Evolutionary conservation across 2,329 filamentous ascomycete species (phyloP), one percentile per base, ranked within the genome.

Genomic region (Diaporthe caulivora): DNA sequence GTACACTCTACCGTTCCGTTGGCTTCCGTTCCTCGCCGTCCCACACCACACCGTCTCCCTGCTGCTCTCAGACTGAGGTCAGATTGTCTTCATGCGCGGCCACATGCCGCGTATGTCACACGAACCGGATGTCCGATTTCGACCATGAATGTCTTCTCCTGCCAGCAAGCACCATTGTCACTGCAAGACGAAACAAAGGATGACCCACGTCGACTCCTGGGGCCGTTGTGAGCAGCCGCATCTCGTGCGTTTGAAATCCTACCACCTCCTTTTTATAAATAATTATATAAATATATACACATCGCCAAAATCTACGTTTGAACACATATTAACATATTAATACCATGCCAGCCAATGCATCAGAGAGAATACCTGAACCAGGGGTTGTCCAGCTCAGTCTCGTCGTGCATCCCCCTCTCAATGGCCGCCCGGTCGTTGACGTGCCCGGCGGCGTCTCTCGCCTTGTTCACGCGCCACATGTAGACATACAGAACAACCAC

Each of bases 331-430:
- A 17, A 17, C 29, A n/a, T 54, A 0, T 34, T 5, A 17, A 44
- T 68, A 2, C 44, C 1, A 21, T 24, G 18, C n/a, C n/a, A 40
- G 10, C 29, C 21, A n/a, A 18, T 29, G n/a, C 60, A 42, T 73
- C 58, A 75, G 31, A 75, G 58, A 9, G 73, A 70, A 72, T 80
- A 81, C 53, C 80, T 74, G 68, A 81, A 81, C 2, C 80, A 79
- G 44, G 76, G 77, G 26, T 81, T 81, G 26, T 81, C 80, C 17
- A 80, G 62, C 76, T 81, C 80, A 13, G 79, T 81, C 72, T 77
- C 69, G 40, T 81, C 79, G 29, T 77, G 78, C 80, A 81, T 81
- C 3, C 79, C 80, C 26, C 76, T 77, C 42, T 80, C 79, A 4
- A 81, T 75, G 10, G 79, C 80, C 6, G 76, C 76, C 69, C 77